Conservation (phyloP, 169 alveolate species). For the Fabrea salina region DNA sequence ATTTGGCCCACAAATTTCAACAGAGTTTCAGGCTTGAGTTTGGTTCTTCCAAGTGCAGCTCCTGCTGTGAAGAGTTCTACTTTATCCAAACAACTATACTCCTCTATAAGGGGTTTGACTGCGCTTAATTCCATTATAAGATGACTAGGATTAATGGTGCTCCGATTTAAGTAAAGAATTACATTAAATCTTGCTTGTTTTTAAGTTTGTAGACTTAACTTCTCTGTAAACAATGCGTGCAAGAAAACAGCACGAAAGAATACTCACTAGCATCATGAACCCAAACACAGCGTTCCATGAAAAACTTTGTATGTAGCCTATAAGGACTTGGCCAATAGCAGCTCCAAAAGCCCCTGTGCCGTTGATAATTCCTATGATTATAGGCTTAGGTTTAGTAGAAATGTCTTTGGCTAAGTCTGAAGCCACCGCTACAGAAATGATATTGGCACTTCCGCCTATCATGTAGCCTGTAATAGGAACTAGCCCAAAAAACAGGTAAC, state of each 20-base stretch:
- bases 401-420: neutral
- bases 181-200: too few species aligned
- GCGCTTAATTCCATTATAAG: too few species aligned
- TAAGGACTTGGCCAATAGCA: neutral
- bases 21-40: too few species aligned
- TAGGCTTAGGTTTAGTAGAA: neutral
- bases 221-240: neutral
- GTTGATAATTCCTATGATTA: neutral
- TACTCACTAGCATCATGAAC: neutral
- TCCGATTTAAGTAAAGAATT: too few species aligned
- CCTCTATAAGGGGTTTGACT: too few species aligned
- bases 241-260: neutral
- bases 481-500: neutral
- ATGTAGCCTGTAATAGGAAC: slow-evolving; percentile 4
- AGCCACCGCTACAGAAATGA: slow-evolving; percentile 5
- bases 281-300: neutral
- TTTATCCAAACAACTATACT: too few species aligned
- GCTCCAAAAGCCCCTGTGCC: neutral
- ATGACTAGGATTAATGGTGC: too few species aligned
- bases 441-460: slow-evolving; percentile 14
- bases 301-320: neutral
- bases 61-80: too few species aligned
- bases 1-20: too few species aligned
- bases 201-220: too few species aligned
- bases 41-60: too few species aligned